Evolutionary conservation across 2,329 filamentous ascomycete species (phyloP).

Genomic region (Metarhizium anisopliae): DNA sequence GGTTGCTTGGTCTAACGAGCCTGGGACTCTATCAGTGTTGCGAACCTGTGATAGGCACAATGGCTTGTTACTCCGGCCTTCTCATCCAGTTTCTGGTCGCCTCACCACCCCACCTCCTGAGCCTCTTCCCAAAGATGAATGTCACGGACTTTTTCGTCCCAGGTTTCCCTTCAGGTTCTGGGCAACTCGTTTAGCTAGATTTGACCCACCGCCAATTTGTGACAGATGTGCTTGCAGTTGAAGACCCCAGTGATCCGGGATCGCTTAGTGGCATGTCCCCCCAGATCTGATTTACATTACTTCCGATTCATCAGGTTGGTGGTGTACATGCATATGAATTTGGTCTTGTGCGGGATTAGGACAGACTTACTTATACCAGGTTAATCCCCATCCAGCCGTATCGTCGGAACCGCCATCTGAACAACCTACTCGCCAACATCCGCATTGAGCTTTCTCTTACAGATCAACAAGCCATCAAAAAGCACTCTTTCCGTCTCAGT

Average conservation of each 20-base stretch:
- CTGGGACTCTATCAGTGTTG: background rate
- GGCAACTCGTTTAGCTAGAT: conserved; percentile 4
- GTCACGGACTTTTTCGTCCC: conserved; percentile 9
- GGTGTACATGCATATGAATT: background rate
- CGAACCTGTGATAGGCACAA: background rate
- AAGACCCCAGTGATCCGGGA: conserved; percentile 2
- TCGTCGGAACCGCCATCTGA: conserved; percentile 1
- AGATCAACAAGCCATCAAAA: background rate
- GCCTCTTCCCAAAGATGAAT: conserved; percentile 3
- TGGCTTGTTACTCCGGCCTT: background rate
- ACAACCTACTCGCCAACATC: background rate
- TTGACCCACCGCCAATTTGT: conserved; percentile 13
- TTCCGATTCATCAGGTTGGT: conserved; percentile 1
- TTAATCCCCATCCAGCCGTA: conserved; percentile 5
- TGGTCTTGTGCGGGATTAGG: conserved; percentile 3
- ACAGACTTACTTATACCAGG: conserved; percentile 12
- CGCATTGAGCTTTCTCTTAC: background rate
- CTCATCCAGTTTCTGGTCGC: background rate
- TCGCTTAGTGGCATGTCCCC: conserved; percentile 8
- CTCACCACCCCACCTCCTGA: conserved; percentile 4
- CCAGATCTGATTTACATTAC: conserved; percentile 13
- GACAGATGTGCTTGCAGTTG: conserved; percentile 8
- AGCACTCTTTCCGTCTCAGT: background rate
- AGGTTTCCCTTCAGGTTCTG: background rate
- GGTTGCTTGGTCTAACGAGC: background rate